Base-by-base conservation (phyloP, 345 rosid species). In the Salix koriyanagi region DNA sequence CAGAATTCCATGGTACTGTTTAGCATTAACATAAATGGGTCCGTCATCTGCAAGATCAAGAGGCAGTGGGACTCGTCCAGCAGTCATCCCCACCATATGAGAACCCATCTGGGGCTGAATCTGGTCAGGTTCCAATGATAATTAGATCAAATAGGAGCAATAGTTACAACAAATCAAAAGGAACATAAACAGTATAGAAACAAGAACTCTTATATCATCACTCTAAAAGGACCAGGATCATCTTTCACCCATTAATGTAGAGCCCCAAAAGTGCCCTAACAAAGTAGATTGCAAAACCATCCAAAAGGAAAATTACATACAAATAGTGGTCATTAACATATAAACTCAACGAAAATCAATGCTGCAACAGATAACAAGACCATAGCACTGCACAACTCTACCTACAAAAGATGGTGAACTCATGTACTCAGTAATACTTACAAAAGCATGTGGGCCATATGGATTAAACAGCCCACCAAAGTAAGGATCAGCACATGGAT, bases 1-100 rank as follows among this genome's bases (percentile, higher is more conserved):
- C 12, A 88, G 84, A 71, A 88, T 88, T 54, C 87, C 91, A 42
- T 83, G 81, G 80, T 88, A 88, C 73, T 88, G 91, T 77, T 88
- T 88, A 36, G 88, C 86, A 66, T 88, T 88, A 30, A 88, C 90
- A 11, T 58, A 88, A 74, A 86, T 86, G 16, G 87, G 87, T 12
- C 83, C 86, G 23, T 86, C 90, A 62, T 86, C 85, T 10, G 86
- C 62, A 46, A 83, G 71, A 77, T 80, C 81, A 58, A 83, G 78
- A 2, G 90, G 90, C 69, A 87, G 76, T 15, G 90, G 85, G 21
- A 88, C 85, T 39, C 88, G 81, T 30, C 69, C 61, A 15, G 83
- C 52, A 41, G 87, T 72, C 75, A 80, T 69, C 67, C 84, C 87
- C 42, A 73, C 37, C 69, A 72, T 56, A 69, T 79, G 86, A 66